These are phyloP conservation scores for Candida neerlandica DNA, from an alignment of 1,139 yeast species.

Conservation along the genomic window DNA sequence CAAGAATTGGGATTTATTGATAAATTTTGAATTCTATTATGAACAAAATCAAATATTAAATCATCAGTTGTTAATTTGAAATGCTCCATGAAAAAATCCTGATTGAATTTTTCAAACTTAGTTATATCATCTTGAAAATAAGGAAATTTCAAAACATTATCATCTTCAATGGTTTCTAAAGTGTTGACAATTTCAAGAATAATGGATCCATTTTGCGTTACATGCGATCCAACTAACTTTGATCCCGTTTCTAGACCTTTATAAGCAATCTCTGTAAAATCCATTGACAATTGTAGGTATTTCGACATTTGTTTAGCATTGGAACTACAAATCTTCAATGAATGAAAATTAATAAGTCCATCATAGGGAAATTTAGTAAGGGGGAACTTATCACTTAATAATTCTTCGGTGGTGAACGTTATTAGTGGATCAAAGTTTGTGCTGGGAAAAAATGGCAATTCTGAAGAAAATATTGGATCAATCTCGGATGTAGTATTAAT, in stretches of 20 bases:
- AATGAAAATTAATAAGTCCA: conserved; percentile 37
- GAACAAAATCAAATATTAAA: conserved; percentile 23
- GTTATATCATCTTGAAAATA: conserved; percentile 18
- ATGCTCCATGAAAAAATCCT: conserved; percentile 14
- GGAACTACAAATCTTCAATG: conserved; percentile 40
- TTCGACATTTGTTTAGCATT: conserved; percentile 68
- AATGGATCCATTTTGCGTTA: conserved; percentile 59
- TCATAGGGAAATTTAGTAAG: conserved; percentile 28
- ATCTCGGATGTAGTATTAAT: conserved; percentile 1
- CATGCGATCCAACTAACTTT: conserved; percentile 58
- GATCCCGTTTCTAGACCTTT: conserved; percentile 72
- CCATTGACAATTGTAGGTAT: conserved; percentile 57
- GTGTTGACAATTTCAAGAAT: conserved; percentile 48
- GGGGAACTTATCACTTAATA: conserved; percentile 26
- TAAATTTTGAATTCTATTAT: conserved; percentile 19
- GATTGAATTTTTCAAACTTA: conserved; percentile 10
- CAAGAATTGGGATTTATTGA: conserved; percentile 8
- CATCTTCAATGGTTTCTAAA: conserved; percentile 21
- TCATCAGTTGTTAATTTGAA: conserved; percentile 21
- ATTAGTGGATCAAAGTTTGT: conserved; percentile 22
- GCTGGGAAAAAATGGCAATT: conserved; percentile 28
- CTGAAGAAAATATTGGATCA: conserved; percentile 13
- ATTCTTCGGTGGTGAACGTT: conserved; percentile 22
- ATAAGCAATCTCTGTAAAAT: conserved; percentile 64
- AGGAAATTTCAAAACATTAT: conserved; percentile 19